A percentile compares a stretch with the other conserved stretches of the same genome.
phyloP scores from a whole-genome alignment of 192 early-diverging fungal species.

The Linderina pennispora region DNA sequence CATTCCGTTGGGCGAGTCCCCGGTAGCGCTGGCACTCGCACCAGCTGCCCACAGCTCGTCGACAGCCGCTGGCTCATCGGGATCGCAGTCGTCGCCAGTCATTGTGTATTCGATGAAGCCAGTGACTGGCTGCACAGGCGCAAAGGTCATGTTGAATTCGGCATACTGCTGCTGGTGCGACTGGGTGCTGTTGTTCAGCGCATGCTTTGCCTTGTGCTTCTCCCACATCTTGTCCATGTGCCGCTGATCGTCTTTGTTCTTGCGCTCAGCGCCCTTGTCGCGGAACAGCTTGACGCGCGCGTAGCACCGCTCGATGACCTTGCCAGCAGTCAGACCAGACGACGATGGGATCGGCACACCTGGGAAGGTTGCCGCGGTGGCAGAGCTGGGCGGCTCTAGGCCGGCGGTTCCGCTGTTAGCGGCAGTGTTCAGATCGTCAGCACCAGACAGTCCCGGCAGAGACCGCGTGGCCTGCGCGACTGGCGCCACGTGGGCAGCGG shows the following conservation, averaged over 20 bases:
- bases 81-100: constrained; percentile 45
- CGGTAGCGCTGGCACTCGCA: constrained; percentile 5
- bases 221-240: constrained; percentile 65
- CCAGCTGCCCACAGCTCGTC: constrained; percentile 27
- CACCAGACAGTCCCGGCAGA: background rate
- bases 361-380: background rate
- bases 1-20: constrained; percentile 10
- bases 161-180: constrained; percentile 20
- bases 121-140: constrained; percentile 24
- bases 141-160: constrained; percentile 27
- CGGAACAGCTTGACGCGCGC: constrained; percentile 66
- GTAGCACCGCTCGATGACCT: constrained; percentile 50
- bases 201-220: constrained; percentile 44
- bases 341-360: background rate
- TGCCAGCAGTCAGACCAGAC: constrained; percentile 8
- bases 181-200: constrained; percentile 7
- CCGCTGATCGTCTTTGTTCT: constrained; percentile 71
- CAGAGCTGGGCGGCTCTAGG: background rate
- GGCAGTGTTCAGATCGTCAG: background rate
- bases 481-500: no score
- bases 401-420: background rate
- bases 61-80: constrained; percentile 38
- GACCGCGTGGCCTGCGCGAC: background rate
- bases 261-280: constrained; percentile 75
- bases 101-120: constrained; percentile 37